phyloP scores from a whole-genome alignment of 805 yeast species.

The Candida jianshihensis region DNA sequence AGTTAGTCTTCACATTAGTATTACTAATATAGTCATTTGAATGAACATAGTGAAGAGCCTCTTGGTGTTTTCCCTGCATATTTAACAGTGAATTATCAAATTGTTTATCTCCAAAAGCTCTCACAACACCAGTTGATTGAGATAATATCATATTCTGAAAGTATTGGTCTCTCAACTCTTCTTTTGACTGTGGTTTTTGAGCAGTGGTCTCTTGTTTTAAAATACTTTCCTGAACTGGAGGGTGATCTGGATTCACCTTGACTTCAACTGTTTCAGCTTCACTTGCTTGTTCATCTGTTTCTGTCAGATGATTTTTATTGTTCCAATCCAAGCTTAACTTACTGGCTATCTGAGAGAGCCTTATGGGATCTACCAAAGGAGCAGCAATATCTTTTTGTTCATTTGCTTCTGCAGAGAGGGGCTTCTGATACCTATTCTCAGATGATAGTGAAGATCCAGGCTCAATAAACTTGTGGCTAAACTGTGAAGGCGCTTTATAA shows the following conservation, averaged over 20 bases:
- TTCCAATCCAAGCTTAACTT: no score
- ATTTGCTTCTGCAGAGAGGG: slow-evolving; percentile 3
- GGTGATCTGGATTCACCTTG: not conserved
- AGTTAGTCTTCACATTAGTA: slow-evolving; percentile 4
- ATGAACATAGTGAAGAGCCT: slow-evolving; percentile 18
- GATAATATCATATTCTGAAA: slow-evolving; percentile 40
- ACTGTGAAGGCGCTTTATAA: slow-evolving; percentile 19
- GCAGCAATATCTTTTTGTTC: no score
- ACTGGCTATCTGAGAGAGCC: no score
- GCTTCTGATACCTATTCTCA: no score
- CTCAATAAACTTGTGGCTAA: slow-evolving; percentile 13
- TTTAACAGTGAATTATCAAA: slow-evolving; percentile 20
- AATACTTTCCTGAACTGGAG: not conserved
- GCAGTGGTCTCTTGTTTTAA: not conserved
- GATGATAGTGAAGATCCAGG: slow-evolving; percentile 10
- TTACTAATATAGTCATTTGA: slow-evolving; percentile 23
- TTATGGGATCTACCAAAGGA: no score
- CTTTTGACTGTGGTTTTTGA: slow-evolving; percentile 7
- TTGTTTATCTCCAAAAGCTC: slow-evolving; percentile 29
- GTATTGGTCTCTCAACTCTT: slow-evolving; percentile 23
- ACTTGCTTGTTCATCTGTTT: no score
- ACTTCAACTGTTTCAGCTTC: not conserved
- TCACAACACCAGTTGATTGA: slow-evolving; percentile 46
- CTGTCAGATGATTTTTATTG: no score
- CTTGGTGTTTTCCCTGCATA: slow-evolving; percentile 5